Evolutionary conservation across 1,284 basidiomycete species (phyloP).

Genomic region (Trichosporon faecale): DNA sequence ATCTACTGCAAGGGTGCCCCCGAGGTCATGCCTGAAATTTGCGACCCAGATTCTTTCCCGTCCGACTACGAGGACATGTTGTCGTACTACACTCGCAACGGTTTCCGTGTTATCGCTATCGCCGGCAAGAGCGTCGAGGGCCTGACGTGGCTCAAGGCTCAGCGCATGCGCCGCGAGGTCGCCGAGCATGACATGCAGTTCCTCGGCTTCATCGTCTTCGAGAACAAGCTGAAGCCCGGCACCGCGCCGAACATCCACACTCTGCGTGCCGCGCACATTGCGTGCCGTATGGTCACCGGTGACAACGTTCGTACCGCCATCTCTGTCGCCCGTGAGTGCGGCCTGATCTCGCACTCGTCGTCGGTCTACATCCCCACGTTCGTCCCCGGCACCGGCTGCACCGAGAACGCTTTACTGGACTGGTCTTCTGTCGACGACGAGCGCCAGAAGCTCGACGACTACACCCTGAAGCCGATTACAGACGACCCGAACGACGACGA

Average conservation of each 20-base stretch:
- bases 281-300: conserved; percentile 97
- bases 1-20: conserved; percentile 98
- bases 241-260: conserved; percentile 89
- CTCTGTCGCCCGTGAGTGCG: conserved; percentile 93
- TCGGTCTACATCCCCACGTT: conserved; percentile 90
- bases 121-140: conserved; percentile 94
- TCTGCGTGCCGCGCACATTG: conserved; percentile 82
- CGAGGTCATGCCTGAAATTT: conserved; percentile 95
- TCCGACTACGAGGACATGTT: conserved; percentile 95
- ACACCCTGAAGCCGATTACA: conserved; percentile 74
- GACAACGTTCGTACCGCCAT: conserved; percentile 97
- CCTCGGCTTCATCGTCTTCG: conserved; percentile 94
- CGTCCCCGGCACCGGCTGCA: conserved; percentile 69
- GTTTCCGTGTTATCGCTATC: conserved; percentile 96
- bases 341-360: conserved; percentile 79
- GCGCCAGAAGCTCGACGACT: conserved; percentile 78
- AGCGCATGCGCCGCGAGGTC: conserved; percentile 92
- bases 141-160: conserved; percentile 95
- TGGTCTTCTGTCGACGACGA: conserved; percentile 94
- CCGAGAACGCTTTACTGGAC: conserved; percentile 66
- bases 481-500: conserved; percentile 67
- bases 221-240: conserved; percentile 95
- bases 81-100: conserved; percentile 94
- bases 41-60: conserved; percentile 83
- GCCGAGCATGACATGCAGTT: conserved; percentile 89